These are phyloP conservation scores for Aspergillus udagawae DNA, from an alignment of 2,329 filamentous ascomycete genomes.

Conservation along the genomic window DNA sequence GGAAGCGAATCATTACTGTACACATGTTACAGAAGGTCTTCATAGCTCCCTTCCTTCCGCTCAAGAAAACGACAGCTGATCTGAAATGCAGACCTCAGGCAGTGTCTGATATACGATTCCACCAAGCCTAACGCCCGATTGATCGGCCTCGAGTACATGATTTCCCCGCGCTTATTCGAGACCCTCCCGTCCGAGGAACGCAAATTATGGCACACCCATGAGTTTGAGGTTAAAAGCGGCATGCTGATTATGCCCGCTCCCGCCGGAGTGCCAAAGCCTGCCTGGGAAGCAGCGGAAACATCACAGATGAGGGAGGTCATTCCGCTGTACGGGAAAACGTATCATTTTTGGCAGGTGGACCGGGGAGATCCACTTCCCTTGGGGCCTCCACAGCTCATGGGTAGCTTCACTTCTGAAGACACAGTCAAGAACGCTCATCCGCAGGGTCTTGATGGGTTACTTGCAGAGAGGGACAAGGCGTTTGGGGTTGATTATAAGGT, in stretches of 20 bases:
- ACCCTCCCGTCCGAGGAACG: slow-evolving; percentile 65
- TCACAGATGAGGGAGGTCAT: slow-evolving; percentile 75
- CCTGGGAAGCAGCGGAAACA: slow-evolving; percentile 74
- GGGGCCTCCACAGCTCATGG: slow-evolving; percentile 61
- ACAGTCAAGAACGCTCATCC: slow-evolving; percentile 20
- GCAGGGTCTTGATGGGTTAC: slow-evolving; percentile 31
- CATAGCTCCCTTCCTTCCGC: neutral
- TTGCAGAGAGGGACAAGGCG: slow-evolving; percentile 51
- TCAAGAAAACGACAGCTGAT: neutral
- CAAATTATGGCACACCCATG: slow-evolving; percentile 73
- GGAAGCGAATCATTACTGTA: slow-evolving; percentile 81
- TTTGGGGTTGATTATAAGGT: slow-evolving; percentile 50
- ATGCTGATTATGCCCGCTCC: slow-evolving; percentile 42
- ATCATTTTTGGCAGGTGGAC: slow-evolving; percentile 84
- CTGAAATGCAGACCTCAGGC: slow-evolving; percentile 59
- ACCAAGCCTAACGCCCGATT: slow-evolving; percentile 63
- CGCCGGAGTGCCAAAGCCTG: slow-evolving; percentile 45
- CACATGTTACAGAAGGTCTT: slow-evolving; percentile 63
- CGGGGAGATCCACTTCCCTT: slow-evolving; percentile 62
- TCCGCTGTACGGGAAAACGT: slow-evolving; percentile 75
- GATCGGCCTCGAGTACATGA: slow-evolving; percentile 87
- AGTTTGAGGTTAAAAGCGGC: slow-evolving; percentile 45
- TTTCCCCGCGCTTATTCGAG: slow-evolving; percentile 65
- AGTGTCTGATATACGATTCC: slow-evolving; percentile 81
- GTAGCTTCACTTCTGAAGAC: slow-evolving; percentile 46